Conservation (phyloP, 331 rosid species). For the Cydonia oblonga region DNA sequence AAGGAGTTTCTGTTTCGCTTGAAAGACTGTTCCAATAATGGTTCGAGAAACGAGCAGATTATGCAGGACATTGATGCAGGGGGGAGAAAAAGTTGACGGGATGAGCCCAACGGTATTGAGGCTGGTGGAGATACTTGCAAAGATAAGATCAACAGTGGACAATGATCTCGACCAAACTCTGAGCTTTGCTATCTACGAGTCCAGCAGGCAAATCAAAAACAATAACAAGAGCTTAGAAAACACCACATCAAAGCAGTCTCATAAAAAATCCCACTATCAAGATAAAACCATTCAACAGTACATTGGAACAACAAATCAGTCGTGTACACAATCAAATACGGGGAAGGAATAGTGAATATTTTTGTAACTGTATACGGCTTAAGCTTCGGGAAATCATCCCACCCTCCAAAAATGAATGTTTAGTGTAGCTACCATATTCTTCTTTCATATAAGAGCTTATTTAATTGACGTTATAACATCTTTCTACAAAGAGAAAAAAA, state of each 20-base stretch:
- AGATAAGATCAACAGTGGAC: slow-evolving; percentile 38
- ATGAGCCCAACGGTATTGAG: slow-evolving; percentile 33
- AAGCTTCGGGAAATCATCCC: background rate
- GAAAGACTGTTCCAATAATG: slow-evolving; percentile 40
- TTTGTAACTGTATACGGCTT: background rate
- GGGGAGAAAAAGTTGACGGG: slow-evolving; percentile 37
- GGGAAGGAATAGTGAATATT: background rate
- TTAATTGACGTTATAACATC: slow-evolving; percentile 4
- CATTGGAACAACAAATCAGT: background rate
- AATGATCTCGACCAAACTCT: background rate
- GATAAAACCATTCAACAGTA: background rate
- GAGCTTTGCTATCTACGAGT: background rate
- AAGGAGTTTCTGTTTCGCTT: slow-evolving; percentile 46
- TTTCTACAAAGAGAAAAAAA: background rate
- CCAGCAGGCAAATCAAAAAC: background rate
- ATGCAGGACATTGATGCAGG: slow-evolving; percentile 64
- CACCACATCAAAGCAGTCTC: background rate
- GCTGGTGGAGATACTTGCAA: slow-evolving; percentile 73
- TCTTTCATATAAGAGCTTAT: slow-evolving; percentile 8
- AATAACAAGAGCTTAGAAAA: background rate
- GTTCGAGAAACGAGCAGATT: slow-evolving; percentile 18
- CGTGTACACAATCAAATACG: background rate
- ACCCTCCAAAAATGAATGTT: too few relatives aligned
- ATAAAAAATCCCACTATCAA: background rate
- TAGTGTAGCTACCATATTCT: background rate